Base-by-base conservation (phyloP, 495 filamentous ascomycete genomes). In the Talaromyces proteolyticus region DNA sequence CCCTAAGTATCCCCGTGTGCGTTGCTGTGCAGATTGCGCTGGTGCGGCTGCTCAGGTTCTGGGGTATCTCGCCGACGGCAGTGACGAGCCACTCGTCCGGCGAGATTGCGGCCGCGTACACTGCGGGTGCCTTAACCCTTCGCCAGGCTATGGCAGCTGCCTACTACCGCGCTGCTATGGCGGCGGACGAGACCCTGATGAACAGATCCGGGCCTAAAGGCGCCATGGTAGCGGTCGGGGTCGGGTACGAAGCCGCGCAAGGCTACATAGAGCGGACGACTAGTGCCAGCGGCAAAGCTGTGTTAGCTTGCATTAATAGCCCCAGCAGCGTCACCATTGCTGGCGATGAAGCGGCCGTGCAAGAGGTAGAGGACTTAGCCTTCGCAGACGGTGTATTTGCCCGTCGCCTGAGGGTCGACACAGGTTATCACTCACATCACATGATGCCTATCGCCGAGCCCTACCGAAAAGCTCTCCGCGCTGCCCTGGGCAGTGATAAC, bases 251-350 rank as follows among this genome's bases (percentile, higher is more conserved):
- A 1, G 53, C 54, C n/a, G 54, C 59, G 10, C 57, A 59, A 40
- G 49, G 56, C n/a, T 38, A 41, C 11, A 1, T 49, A 1, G 25
- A 49, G 16, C 38, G 46, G 26, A 2, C 38, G 34, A 25, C 46
- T 10, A 41, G 11, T 1, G 6, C 26, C 1, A 44, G 43, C 4
- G 66, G 63, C 1, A 55, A 64, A 0, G 40, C 70, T 3, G 25
- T 29, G 1, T 53, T 67, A 12, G 66, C 67, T 17, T 75, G 71
- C 56, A 64, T 70, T 58, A 80, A 80, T 61, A 74, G 69, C 48
- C 72, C 76, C 14, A 61, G 52, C 1, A 78, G 68, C 46, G 55
- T 77, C 21, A 80, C 77, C 0, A 61, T 80, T 18, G 79, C 75
- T 4, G 77, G 78, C 24, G 77, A 81, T 42, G 22, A 60, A 40